Base-by-base conservation (phyloP, 2,329 filamentous ascomycete species). In the Hypoxylon sp. region DNA sequence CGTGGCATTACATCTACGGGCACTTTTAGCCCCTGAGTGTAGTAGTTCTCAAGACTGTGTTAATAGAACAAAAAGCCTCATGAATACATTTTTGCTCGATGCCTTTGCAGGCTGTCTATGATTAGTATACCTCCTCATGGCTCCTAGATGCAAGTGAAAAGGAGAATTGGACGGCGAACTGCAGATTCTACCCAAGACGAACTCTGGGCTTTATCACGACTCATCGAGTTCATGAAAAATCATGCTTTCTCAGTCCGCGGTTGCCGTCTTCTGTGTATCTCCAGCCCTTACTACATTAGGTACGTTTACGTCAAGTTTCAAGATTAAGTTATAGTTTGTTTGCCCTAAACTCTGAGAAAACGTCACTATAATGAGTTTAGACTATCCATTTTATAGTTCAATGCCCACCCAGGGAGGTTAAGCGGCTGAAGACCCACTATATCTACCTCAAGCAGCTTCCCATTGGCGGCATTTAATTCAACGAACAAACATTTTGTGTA, bases 311-410 rank as follows among this genome's bases (percentile, higher is more conserved):
- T 46, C 42, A 8, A 30, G 32, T 16, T n/a, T 33, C 16, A 26
- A 16, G 28, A 56, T 46, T 30, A 28, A 9, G 26, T 48, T 48
- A 40, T 3, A 36, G 14, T 32, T 56, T 36, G 22, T 22, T 56
- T 26, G 22, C n/a, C 16, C 24, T 38, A 56, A 28, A 42, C 5
- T 18, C 11, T 30, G 18, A 24, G 24, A 32, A 16, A 28, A 52
- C 40, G 64, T 53, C 53, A 61, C 49, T 46, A 36, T 32, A 62
- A 64, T 67, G 38, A 61, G 67, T 69, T 67, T 59, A 54, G 40
- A 53, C 64, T 66, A 67, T 64, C 60, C 57, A 4, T n/a, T 62
- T 67, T n/a, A 56, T 16, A 62, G 60, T 62, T 67, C 64, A 51
- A 22, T n/a, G n/a, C n/a, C n/a, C n/a, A n/a, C n/a, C n/a, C 48